phyloP scores from a whole-genome alignment of 1,284 basidiomycete genomes.

The Ustanciosporium gigantosporum region DNA sequence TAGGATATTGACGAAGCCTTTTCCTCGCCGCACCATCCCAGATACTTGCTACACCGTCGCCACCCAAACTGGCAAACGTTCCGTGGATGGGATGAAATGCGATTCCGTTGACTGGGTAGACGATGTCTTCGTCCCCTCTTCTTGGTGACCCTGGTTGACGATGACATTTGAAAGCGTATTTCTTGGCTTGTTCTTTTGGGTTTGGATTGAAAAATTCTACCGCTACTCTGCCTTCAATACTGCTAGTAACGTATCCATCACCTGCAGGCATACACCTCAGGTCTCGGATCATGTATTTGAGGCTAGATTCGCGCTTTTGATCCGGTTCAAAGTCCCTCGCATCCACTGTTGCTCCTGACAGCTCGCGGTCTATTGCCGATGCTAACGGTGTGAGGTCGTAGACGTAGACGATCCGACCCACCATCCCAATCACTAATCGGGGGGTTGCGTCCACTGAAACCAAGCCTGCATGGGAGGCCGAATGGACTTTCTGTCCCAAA shows the following conservation, averaged over 20 bases:
- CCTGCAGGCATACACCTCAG: constrained; percentile 90
- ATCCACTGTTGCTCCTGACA: constrained; percentile 8
- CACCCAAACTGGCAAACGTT: constrained; percentile 91
- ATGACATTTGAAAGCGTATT: constrained; percentile 99
- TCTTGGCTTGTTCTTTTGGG: constrained; percentile 73
- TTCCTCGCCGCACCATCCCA: constrained; percentile 99
- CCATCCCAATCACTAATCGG: constrained; percentile 50
- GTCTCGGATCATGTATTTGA: constrained; percentile 92
- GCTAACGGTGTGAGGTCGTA: constrained; percentile 44
- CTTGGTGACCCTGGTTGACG: constrained; percentile 71
- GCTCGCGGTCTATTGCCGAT: constrained; percentile 14
- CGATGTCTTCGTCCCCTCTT: constrained; percentile 72
- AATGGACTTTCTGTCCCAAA: not conserved
- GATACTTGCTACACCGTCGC: constrained; percentile 85
- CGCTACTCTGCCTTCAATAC: constrained; percentile 92
- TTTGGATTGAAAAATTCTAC: constrained; percentile 94
- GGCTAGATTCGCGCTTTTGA: constrained; percentile 82
- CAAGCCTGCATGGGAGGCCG: constrained; percentile 1
- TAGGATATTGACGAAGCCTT: constrained; percentile 79
- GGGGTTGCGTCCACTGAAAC: constrained; percentile 21
- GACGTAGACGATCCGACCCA: constrained; percentile 42
- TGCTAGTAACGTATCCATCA: constrained; percentile 88
- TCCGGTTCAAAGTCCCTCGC: constrained; percentile 43
- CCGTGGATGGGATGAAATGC: constrained; percentile 90
- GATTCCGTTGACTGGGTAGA: constrained; percentile 95